phyloP scores from a whole-genome alignment of 139 green algal species.

The Chlamydomonas schloesseri region DNA sequence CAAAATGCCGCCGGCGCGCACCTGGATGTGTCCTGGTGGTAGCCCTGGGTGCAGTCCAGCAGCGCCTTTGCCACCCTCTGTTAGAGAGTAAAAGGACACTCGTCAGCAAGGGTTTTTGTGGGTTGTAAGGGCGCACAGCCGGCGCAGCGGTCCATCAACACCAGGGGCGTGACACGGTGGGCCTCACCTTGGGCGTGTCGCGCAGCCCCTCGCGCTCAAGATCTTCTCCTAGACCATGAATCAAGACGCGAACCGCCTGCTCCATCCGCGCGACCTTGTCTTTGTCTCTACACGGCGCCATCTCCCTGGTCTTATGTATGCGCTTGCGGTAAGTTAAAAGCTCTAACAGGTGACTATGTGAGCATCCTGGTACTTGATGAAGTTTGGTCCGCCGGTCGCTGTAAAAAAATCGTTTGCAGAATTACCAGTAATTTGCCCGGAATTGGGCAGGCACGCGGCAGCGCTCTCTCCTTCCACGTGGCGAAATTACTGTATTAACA shows the following conservation, averaged over 20 bases:
- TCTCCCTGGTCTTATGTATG: neutral
- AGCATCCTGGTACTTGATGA: no score
- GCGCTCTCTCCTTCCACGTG: no score
- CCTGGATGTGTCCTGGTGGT: conserved; percentile 64
- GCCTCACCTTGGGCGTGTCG: conserved; percentile 88
- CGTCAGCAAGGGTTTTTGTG: neutral
- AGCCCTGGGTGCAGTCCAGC: conserved; percentile 82
- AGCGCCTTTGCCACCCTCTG: conserved; percentile 94
- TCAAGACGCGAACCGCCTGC: conserved; percentile 68
- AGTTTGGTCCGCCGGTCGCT: no score
- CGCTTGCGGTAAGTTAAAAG: no score
- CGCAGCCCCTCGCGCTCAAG: conserved; percentile 79
- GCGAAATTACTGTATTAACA: no score
- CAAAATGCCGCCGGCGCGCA: conserved; percentile 23
- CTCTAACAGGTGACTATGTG: no score
- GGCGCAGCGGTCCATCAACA: neutral
- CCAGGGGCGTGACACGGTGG: neutral
- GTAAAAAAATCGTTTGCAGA: no score
- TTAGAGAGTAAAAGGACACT: conserved; percentile 1
- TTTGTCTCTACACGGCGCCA: neutral
- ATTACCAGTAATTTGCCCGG: no score
- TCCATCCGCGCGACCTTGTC: conserved; percentile 46
- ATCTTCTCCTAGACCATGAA: conserved; percentile 88
- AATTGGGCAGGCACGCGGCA: no score
- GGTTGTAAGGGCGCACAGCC: neutral